Base-by-base conservation (phyloP, 306 rosid genomes). In the Quercus robur region DNA sequence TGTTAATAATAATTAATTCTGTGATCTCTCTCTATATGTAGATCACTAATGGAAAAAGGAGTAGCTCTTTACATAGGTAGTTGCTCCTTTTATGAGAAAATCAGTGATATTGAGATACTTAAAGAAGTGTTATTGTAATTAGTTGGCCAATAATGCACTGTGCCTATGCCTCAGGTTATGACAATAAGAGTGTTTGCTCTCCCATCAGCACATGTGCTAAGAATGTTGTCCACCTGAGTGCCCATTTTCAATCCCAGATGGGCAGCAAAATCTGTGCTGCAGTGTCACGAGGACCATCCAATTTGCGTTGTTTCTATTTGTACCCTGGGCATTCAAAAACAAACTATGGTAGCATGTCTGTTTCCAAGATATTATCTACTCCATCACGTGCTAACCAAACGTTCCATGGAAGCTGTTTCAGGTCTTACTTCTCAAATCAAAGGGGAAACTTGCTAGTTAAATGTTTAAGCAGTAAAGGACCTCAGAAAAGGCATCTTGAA, bases 251-350 rank as follows among this genome's bases (percentile, higher is more conserved):
- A 74, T 76, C 88, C 75, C 85, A 86, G 76, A 76, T 91, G 87
- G 90, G 97, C 77, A 86, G 97, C 85, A 91, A 83, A 67, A 75
- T 82, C 78, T 80, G 86, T 72, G 72, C 88, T 76, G 87, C 89
- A 79, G 78, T 84, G 56, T 87, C 90, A 77, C 80, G 31, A 55
- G 88, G 89, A 81, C 80, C 78, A 82, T 75, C 90, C 26, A 59
- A 78, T 73, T 85, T 91, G 49, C 74, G 78, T 72, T 86, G 87
- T 84, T 84, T 87, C 61, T 68, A 66, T 63, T 75, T 84, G 79
- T 58, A 67, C 64, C 56, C 85, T 1, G 80, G 83, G 66, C 54
- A 77, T 58, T 83, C 86, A 18, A 83, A 64, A 81, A 77, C 80
- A 80, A 91, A 80, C 76, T 78, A 78, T 81, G 80, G 54, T 12